Conservation (phyloP, 2,329 filamentous ascomycete genomes). For the Epichloe festucae region DNA sequence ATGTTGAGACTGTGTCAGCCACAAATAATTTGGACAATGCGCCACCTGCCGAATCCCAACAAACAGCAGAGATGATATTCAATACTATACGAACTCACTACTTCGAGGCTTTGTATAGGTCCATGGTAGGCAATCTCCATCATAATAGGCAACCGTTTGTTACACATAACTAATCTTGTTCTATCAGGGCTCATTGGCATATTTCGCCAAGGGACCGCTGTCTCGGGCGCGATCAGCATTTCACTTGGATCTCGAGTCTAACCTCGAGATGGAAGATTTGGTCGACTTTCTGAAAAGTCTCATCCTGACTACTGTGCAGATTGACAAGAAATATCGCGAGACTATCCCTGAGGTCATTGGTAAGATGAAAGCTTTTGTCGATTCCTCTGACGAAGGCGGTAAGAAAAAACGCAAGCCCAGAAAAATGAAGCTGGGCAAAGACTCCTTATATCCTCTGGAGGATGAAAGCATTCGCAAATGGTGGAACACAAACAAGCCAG, state of each 20-base stretch:
- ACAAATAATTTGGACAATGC: not conserved
- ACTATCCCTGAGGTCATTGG: slow-evolving; percentile 50
- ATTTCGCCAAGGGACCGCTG: slow-evolving; percentile 72
- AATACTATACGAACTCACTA: slow-evolving; percentile 46
- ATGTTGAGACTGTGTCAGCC: not conserved
- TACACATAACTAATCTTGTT: slow-evolving; percentile 1
- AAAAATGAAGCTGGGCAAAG: slow-evolving; percentile 54
- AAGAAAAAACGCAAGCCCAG: slow-evolving; percentile 42
- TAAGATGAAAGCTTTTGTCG: slow-evolving; percentile 40
- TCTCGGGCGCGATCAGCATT: slow-evolving; percentile 63
- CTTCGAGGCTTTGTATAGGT: slow-evolving; percentile 48
- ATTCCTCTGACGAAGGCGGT: slow-evolving; percentile 38
- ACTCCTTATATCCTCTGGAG: slow-evolving; percentile 56
- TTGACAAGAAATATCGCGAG: slow-evolving; percentile 72
- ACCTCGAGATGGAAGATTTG: slow-evolving; percentile 48
- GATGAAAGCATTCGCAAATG: slow-evolving; percentile 51
- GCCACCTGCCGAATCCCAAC: slow-evolving; percentile 15
- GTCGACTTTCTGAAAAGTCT: slow-evolving; percentile 56
- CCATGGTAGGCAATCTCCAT: slow-evolving; percentile 42
- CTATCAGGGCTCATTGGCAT: slow-evolving; percentile 58
- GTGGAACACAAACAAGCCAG: slow-evolving; percentile 51
- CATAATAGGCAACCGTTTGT: slow-evolving; percentile 23
- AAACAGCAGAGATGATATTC: slow-evolving; percentile 39
- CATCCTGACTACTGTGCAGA: slow-evolving; percentile 50
- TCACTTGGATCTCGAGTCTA: slow-evolving; percentile 46